phyloP scores from a whole-genome alignment of 2,329 filamentous ascomycete species.

The Aureobasidium melanogenum region DNA sequence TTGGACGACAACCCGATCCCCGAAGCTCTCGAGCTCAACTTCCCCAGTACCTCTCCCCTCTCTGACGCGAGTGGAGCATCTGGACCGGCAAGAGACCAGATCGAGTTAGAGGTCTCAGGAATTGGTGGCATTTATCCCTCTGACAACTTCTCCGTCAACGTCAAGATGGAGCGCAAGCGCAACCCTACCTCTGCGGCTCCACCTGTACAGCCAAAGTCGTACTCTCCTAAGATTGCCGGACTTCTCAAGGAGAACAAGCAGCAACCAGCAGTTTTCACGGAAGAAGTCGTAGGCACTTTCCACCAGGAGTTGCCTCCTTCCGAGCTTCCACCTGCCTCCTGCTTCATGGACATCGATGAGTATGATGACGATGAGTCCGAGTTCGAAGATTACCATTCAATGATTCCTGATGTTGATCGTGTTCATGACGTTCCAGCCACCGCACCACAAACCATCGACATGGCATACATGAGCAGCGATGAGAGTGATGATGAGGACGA shows the following conservation, averaged over 20 bases:
- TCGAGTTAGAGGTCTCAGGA: constrained; percentile 43
- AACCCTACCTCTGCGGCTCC: constrained; percentile 10
- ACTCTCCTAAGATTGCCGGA: constrained; percentile 21
- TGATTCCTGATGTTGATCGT: constrained; percentile 18
- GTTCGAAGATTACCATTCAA: constrained; percentile 20
- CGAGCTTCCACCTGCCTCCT: constrained; percentile 34
- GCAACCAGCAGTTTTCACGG: constrained; percentile 41
- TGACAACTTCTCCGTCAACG: constrained; percentile 45
- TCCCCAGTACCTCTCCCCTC: constrained; percentile 27
- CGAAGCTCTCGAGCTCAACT: constrained; percentile 27
- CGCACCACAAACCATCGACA: constrained; percentile 25
- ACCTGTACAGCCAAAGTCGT: neutral
- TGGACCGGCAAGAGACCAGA: constrained; percentile 19
- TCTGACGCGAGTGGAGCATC: constrained; percentile 12
- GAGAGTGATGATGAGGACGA: constrained; percentile 18
- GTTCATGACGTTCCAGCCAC: constrained; percentile 20
- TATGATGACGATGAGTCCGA: constrained; percentile 30
- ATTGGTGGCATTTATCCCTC: constrained; percentile 53
- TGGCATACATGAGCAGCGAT: constrained; percentile 20
- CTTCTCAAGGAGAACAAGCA: constrained; percentile 21
- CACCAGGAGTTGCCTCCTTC: constrained; percentile 49
- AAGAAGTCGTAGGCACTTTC: constrained; percentile 61
- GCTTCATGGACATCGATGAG: constrained; percentile 31
- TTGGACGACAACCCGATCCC: constrained; percentile 29
- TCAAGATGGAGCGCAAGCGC: constrained; percentile 28